Evolutionary conservation across 768 basidiomycete species (phyloP).

Genomic region (Lactarius quietus): DNA sequence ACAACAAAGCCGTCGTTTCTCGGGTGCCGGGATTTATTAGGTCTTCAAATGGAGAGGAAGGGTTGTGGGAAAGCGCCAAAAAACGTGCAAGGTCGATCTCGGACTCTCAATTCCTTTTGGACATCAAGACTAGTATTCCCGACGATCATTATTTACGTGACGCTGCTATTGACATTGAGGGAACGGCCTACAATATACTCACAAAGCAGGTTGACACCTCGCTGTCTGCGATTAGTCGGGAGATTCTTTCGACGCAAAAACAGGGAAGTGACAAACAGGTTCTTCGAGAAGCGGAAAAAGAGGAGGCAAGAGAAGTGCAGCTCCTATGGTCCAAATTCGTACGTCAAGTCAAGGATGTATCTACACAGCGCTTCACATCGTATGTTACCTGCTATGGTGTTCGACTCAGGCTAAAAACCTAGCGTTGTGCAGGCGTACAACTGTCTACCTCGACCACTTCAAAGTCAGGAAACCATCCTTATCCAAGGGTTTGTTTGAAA

Average conservation of each 20-base stretch:
- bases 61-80: slow-evolving; percentile 2
- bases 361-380: not conserved
- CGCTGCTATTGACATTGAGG: not conserved
- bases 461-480: not conserved
- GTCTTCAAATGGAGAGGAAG: not conserved
- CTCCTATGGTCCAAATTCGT: not conserved
- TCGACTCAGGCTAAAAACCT: not conserved
- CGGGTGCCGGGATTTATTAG: not conserved
- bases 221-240: not conserved
- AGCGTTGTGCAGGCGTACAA: not conserved
- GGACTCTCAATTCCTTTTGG: slow-evolving; percentile 18
- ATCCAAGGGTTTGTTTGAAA: not conserved
- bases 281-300: not conserved
- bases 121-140: not conserved
- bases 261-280: not conserved
- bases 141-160: not conserved
- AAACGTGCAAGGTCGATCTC: not conserved
- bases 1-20: not conserved
- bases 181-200: slow-evolving; percentile 7
- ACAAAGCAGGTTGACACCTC: not conserved
- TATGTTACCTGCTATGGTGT: not conserved
- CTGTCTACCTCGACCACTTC: not conserved
- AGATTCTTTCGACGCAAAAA: not conserved
- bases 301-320: not conserved
- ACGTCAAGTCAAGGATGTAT: not conserved